Conservation (phyloP, 2,329 filamentous ascomycete genomes). For the Aspergillus sojae region DNA sequence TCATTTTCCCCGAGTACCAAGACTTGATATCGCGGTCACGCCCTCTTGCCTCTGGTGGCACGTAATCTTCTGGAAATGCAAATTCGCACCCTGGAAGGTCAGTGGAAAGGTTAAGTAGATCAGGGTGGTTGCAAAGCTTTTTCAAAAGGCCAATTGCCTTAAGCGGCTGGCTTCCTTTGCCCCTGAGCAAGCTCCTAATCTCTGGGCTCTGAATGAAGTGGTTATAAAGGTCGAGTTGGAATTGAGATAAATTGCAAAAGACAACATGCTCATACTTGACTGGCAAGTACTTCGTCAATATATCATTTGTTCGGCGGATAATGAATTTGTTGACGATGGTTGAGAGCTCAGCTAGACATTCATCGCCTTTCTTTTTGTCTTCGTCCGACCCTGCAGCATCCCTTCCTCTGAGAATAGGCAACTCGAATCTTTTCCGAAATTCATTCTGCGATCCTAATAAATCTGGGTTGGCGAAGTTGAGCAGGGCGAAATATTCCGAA, state of each 20-base stretch:
- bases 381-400: constrained; percentile 86
- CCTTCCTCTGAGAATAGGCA: constrained; percentile 87
- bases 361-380: constrained; percentile 80
- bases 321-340: constrained; percentile 95
- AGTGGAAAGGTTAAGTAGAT: constrained; percentile 78
- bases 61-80: constrained; percentile 81
- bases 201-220: constrained; percentile 96
- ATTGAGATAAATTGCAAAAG: constrained; percentile 91
- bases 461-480: constrained; percentile 95
- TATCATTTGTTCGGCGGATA: constrained; percentile 95
- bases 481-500: constrained; percentile 94
- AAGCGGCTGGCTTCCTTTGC: constrained; percentile 92
- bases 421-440: constrained; percentile 90
- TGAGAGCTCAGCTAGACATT: constrained; percentile 78
- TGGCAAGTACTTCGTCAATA: constrained; percentile 93
- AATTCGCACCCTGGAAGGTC: constrained; percentile 87
- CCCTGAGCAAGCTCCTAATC: constrained; percentile 86
- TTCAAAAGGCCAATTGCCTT: constrained; percentile 97
- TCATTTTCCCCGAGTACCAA: constrained; percentile 98
- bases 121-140: constrained; percentile 97
- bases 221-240: constrained; percentile 92
- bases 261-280: constrained; percentile 99
- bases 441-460: constrained; percentile 85
- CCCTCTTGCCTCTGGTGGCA: constrained; percentile 83
- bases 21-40: constrained; percentile 89